Percentiles rank a stretch among this genome's conserved stretches.
These are phyloP conservation scores for Penicillium longicatenatum DNA, from an alignment of 495 filamentous ascomycete genomes.

Conservation along the genomic window DNA sequence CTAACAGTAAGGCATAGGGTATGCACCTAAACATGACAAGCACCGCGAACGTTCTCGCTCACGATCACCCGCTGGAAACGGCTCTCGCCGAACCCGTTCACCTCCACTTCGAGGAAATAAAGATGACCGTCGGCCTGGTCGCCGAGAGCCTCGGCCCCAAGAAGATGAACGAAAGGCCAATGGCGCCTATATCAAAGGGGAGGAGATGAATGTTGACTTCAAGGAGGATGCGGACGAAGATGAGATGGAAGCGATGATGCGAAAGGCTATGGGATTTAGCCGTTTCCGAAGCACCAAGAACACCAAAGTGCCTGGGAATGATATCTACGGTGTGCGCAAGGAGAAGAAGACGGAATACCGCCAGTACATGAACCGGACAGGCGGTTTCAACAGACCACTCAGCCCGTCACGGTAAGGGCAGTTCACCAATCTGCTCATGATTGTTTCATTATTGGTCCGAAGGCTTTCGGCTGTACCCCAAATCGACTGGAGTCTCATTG, in stretches of 20 bases:
- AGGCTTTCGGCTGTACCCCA: background rate
- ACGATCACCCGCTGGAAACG: constrained; percentile 41
- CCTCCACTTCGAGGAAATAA: constrained; percentile 38
- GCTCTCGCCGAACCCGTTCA: constrained; percentile 33
- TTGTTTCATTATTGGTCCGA: background rate
- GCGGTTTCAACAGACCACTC: constrained; percentile 93
- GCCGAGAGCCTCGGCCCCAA: constrained; percentile 31
- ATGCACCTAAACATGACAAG: constrained; percentile 38
- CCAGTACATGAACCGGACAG: constrained; percentile 98
- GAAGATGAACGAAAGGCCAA: constrained; percentile 28
- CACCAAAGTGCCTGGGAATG: constrained; percentile 88
- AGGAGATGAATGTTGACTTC: constrained; percentile 46
- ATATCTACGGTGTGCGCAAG: constrained; percentile 81
- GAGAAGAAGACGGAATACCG: constrained; percentile 95
- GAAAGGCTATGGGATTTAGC: constrained; percentile 83
- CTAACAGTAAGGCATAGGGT: constrained; percentile 23
- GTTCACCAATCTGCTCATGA: constrained; percentile 8
- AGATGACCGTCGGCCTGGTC: constrained; percentile 36
- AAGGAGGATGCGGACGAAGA: constrained; percentile 62
- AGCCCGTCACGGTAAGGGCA: constrained; percentile 51
- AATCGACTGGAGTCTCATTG: constrained; percentile 4
- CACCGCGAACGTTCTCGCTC: constrained; percentile 49
- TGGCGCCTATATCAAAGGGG: constrained; percentile 31
- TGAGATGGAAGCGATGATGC: constrained; percentile 73
- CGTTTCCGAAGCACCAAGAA: constrained; percentile 85